Evolutionary conservation across 352 stramenopile genomes (phyloP).

Genomic region (Peronospora destructor): DNA sequence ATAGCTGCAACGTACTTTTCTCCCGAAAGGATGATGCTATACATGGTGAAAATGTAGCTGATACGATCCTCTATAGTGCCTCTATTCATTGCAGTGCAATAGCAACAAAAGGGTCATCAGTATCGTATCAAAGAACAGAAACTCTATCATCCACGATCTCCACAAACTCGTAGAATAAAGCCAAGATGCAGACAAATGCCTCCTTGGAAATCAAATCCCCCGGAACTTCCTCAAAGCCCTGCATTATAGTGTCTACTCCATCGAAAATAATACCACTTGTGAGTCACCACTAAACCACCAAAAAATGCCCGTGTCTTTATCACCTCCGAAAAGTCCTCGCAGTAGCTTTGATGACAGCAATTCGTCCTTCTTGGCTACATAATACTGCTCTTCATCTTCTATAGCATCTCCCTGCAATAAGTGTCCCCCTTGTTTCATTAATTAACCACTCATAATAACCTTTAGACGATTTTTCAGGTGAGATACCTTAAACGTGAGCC

Average conservation of each 20-base stretch:
- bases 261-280: neutral
- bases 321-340: constrained; percentile 66
- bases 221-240: constrained; percentile 47
- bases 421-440: neutral
- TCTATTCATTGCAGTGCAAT: constrained; percentile 28
- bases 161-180: constrained; percentile 68
- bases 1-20: constrained; percentile 41
- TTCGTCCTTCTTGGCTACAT: constrained; percentile 60
- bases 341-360: constrained; percentile 73
- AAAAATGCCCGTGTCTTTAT: neutral
- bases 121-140: neutral
- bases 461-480: no score
- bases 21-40: constrained; percentile 61
- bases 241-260: constrained; percentile 47
- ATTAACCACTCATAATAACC: neutral
- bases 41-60: constrained; percentile 84
- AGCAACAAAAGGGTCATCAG: constrained; percentile 7
- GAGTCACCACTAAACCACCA: constrained; percentile 2
- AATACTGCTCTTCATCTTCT: constrained; percentile 55
- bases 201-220: constrained; percentile 63
- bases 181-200: constrained; percentile 64
- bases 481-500: constrained; percentile 81
- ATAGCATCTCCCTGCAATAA: constrained; percentile 54
- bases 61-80: constrained; percentile 85
- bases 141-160: neutral